A percentile compares a stretch with the other conserved stretches of the same genome.
phyloP scores from a whole-genome alignment of 2,329 filamentous ascomycete species.

The Penicillium brevicompactum region DNA sequence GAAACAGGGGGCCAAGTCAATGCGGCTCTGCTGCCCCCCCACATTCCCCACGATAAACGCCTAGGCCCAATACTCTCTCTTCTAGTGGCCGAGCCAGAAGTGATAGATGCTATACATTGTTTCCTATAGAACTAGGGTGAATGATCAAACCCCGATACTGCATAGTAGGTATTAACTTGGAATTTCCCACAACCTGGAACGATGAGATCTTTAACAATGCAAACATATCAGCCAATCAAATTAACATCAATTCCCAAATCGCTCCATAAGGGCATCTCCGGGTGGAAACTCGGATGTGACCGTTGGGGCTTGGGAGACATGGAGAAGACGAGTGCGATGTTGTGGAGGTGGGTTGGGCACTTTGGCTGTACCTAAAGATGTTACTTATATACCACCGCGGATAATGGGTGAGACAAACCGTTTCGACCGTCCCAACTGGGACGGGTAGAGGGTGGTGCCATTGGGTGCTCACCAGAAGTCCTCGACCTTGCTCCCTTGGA shows the following conservation, averaged over 20 bases:
- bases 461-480: slow-evolving; percentile 23
- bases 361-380: slow-evolving; percentile 9
- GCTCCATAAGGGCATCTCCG: slow-evolving; percentile 24
- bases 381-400: not conserved
- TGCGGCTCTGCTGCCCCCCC: too few relatives aligned
- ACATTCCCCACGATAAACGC: too few relatives aligned
- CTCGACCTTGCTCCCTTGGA: slow-evolving; percentile 31
- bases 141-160: not conserved
- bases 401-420: slow-evolving; percentile 19
- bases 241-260: slow-evolving; percentile 21
- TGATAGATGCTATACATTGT: not conserved
- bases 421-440: slow-evolving; percentile 21
- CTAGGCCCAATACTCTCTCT: too few relatives aligned
- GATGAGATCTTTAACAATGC: not conserved
- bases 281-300: slow-evolving; percentile 25
- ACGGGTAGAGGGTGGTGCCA: slow-evolving; percentile 33
- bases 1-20: too few relatives aligned
- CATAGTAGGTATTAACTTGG: not conserved
- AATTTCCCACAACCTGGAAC: not conserved
- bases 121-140: too few relatives aligned
- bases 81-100: too few relatives aligned
- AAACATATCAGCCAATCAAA: not conserved
- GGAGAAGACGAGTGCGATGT: slow-evolving; percentile 32
- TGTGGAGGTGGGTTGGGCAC: slow-evolving; percentile 18
- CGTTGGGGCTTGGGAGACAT: slow-evolving; percentile 21